Evolutionary conservation across 2,329 filamentous ascomycete species (phyloP).

Genomic region (Penicillium sp.): DNA sequence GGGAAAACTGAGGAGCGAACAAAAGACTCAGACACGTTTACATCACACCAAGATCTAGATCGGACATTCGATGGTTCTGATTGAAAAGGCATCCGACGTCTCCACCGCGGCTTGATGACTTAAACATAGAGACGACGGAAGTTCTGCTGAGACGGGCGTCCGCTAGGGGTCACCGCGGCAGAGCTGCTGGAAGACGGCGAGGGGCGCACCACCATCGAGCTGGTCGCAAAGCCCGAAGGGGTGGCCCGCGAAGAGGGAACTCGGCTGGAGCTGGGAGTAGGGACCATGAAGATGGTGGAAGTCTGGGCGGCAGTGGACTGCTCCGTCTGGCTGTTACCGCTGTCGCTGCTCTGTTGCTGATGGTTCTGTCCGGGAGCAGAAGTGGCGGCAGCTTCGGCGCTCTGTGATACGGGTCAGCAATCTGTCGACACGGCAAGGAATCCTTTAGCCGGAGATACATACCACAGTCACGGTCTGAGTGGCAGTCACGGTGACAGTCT

Average conservation of each 20-base stretch:
- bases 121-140: constrained; percentile 24
- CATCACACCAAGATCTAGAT: too few species aligned
- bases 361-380: constrained; percentile 7
- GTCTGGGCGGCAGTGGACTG: background rate
- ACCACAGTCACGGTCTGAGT: constrained; percentile 34
- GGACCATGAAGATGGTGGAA: background rate
- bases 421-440: background rate
- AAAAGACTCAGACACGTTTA: too few species aligned
- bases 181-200: constrained; percentile 6
- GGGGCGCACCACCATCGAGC: constrained; percentile 18
- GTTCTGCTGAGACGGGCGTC: constrained; percentile 16
- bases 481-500: constrained; percentile 30
- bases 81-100: background rate
- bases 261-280: constrained; percentile 12
- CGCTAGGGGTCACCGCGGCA: constrained; percentile 21
- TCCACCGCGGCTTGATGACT: constrained; percentile 4
- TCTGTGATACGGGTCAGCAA: constrained; percentile 3
- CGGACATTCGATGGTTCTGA: too few species aligned
- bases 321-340: background rate
- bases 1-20: too few species aligned
- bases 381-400: constrained; percentile 1
- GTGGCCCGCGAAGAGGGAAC: constrained; percentile 4
- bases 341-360: constrained; percentile 5
- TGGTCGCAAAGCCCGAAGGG: constrained; percentile 30
- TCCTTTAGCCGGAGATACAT: constrained; percentile 10